Evolutionary conservation across 1,284 basidiomycete genomes (phyloP).

Genomic region (Rhodotorula sp.): DNA sequence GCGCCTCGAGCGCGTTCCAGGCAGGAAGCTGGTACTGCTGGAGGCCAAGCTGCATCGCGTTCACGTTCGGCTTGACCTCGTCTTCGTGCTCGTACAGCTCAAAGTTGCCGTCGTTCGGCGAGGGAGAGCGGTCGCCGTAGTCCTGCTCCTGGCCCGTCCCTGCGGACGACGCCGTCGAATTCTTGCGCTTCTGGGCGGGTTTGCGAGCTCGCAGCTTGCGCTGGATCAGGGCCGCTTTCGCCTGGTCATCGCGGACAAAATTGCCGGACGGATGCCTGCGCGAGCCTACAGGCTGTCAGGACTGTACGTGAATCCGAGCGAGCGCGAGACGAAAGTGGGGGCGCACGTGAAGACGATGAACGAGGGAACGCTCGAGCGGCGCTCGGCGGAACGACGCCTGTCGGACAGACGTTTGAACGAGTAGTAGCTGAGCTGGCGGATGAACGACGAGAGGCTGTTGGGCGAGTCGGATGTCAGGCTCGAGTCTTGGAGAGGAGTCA

Average conservation of each 20-base stretch:
- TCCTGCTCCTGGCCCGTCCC: conserved; percentile 2
- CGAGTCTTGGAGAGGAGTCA: too few species aligned
- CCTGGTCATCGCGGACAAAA: conserved; percentile 20
- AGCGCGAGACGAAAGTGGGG: background rate
- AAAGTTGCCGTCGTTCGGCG: background rate
- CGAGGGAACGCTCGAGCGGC: conserved; percentile 9
- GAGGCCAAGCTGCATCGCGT: conserved; percentile 6
- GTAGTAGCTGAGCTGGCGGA: conserved; percentile 31
- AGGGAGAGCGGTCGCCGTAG: conserved; percentile 2
- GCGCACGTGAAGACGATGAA: conserved; percentile 31
- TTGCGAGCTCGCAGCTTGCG: conserved; percentile 24
- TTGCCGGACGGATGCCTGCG: conserved; percentile 24
- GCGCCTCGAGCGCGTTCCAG: conserved; percentile 6
- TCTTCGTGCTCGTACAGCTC: background rate
- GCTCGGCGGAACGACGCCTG: conserved; percentile 19
- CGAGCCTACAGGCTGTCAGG: background rate
- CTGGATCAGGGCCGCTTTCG: conserved; percentile 11
- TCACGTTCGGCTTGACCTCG: background rate
- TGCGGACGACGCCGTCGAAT: conserved; percentile 9
- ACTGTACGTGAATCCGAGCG: background rate
- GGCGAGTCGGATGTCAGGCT: background rate
- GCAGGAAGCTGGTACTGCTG: conserved; percentile 16
- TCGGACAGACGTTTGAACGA: conserved; percentile 31
- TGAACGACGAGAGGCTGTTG: conserved; percentile 24
- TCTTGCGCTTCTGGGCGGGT: conserved; percentile 5